Percentiles rank a stretch among this genome's conserved stretches.
These are phyloP conservation scores for Alternaria gansuensis DNA, from an alignment of 2,329 filamentous ascomycete genomes.

Conservation along the genomic window DNA sequence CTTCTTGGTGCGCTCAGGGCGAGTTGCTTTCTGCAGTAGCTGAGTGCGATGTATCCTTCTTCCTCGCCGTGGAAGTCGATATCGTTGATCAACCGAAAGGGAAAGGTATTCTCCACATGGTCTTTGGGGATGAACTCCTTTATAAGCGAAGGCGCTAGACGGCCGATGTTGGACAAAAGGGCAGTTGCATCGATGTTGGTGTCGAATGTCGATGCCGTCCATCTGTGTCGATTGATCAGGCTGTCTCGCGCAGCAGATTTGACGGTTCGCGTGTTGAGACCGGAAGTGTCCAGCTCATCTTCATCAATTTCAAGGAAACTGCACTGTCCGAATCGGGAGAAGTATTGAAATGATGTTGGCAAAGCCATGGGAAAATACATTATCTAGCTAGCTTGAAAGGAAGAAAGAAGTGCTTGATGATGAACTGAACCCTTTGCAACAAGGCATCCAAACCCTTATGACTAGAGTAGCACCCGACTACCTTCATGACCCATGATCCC, in stretches of 20 bases:
- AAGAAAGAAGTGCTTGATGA: slow-evolving; percentile 6
- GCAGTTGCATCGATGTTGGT: slow-evolving; percentile 32
- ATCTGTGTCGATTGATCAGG: slow-evolving; percentile 30
- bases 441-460: slow-evolving; percentile 23
- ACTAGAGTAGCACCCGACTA: slow-evolving; percentile 18
- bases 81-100: slow-evolving; percentile 54
- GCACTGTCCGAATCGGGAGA: slow-evolving; percentile 37
- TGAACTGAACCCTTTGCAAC: slow-evolving; percentile 7
- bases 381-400: slow-evolving; percentile 8
- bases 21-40: slow-evolving; percentile 54
- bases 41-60: slow-evolving; percentile 55
- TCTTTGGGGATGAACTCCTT: slow-evolving; percentile 45
- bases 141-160: slow-evolving; percentile 42
- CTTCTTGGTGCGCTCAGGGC: slow-evolving; percentile 38
- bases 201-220: slow-evolving; percentile 10
- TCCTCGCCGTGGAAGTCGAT: slow-evolving; percentile 45
- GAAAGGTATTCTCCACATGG: slow-evolving; percentile 29
- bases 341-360: slow-evolving; percentile 22
- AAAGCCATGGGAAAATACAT: slow-evolving; percentile 35
- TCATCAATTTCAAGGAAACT: slow-evolving; percentile 44
- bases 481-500: slow-evolving; percentile 8
- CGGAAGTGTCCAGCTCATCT: slow-evolving; percentile 43
- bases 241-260: slow-evolving; percentile 28
- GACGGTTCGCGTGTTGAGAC: slow-evolving; percentile 39
- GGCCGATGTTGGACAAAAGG: slow-evolving; percentile 40